Conservation (phyloP, 352 stramenopile genomes). For the Phytopythium chamaehyphon region DNA sequence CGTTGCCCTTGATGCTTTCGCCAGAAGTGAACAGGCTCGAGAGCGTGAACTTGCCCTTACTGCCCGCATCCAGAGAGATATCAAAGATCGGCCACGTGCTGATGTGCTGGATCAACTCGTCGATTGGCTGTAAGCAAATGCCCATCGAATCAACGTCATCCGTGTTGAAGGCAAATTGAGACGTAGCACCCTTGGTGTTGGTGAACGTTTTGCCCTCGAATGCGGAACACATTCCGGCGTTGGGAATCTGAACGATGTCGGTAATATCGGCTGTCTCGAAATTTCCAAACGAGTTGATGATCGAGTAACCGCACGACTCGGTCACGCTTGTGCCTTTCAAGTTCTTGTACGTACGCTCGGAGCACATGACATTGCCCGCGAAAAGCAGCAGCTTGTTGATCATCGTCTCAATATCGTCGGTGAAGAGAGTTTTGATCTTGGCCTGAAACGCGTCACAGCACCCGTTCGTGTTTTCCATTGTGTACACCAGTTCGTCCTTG, state of each 20-base stretch:
- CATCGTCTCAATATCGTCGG: slow-evolving; percentile 26
- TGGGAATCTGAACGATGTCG: slow-evolving; percentile 34
- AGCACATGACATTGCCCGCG: slow-evolving; percentile 24
- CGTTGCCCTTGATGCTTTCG: slow-evolving; percentile 27
- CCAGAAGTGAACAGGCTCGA: slow-evolving; percentile 30
- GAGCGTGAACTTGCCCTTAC: slow-evolving; percentile 16
- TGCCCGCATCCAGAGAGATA: slow-evolving; percentile 6
- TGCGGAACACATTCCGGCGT: slow-evolving; percentile 41
- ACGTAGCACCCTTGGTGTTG: slow-evolving; percentile 17
- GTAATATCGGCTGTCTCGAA: slow-evolving; percentile 3
- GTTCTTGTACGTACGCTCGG: slow-evolving; percentile 30
- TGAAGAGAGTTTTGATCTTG: slow-evolving; percentile 31
- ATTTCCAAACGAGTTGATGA: slow-evolving; percentile 20
- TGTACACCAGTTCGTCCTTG: slow-evolving; percentile 25
- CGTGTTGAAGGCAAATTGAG: slow-evolving; percentile 24
- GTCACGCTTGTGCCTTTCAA: slow-evolving; percentile 13
- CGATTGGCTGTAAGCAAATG: slow-evolving; percentile 39
- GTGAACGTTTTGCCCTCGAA: slow-evolving; percentile 34
- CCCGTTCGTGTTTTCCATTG: slow-evolving; percentile 10
- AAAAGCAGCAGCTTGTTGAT: slow-evolving; percentile 19
- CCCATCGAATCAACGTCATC: slow-evolving; percentile 23
- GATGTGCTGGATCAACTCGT: slow-evolving; percentile 29
- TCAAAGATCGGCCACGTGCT: slow-evolving; percentile 25
- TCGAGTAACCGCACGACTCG: slow-evolving; percentile 32
- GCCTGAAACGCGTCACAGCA: slow-evolving; percentile 41